A percentile compares a stretch with the other conserved stretches of the same genome.
Evolutionary conservation across 345 rosid species (phyloP).

Genomic region (Hirschfeldia incana): DNA sequence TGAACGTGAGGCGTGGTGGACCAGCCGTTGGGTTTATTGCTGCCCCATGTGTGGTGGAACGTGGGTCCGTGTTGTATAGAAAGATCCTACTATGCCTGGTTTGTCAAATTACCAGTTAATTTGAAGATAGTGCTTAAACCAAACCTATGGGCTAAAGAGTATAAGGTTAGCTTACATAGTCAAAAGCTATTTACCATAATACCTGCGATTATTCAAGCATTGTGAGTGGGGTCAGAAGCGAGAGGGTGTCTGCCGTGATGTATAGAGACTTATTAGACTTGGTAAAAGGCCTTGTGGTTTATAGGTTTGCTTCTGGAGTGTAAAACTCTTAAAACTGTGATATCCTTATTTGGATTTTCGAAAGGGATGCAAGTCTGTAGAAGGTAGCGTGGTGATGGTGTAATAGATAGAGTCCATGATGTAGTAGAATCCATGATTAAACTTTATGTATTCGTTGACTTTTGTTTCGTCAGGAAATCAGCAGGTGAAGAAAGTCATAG

Average conservation of each 20-base stretch:
- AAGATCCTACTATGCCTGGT: background rate
- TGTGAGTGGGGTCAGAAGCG: background rate
- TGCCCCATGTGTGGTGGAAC: constrained; percentile 99
- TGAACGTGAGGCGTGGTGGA: constrained; percentile 87
- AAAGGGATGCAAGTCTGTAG: background rate
- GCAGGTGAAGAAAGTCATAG: background rate
- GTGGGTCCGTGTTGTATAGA: constrained; percentile 92
- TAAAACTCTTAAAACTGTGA: background rate
- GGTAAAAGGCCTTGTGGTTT: constrained; percentile 2
- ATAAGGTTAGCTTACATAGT: constrained; percentile 1
- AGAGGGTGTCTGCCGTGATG: background rate
- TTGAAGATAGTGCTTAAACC: constrained; percentile 3
- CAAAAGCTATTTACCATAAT: background rate
- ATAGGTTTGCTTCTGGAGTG: constrained; percentile 1
- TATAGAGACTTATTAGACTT: background rate
- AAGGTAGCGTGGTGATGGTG: background rate
- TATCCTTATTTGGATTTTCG: background rate
- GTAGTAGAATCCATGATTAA: background rate
- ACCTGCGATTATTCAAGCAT: background rate
- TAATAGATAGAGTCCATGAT: background rate
- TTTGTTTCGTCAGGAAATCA: background rate
- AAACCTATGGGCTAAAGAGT: background rate
- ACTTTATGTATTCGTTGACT: background rate
- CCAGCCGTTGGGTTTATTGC: constrained; percentile 94
- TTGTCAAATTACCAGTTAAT: background rate